A percentile compares a stretch with the other conserved stretches of the same genome.
These are phyloP conservation scores for Botrytis pseudocinerea DNA, from an alignment of 2,329 filamentous ascomycete genomes.

Conservation along the genomic window DNA sequence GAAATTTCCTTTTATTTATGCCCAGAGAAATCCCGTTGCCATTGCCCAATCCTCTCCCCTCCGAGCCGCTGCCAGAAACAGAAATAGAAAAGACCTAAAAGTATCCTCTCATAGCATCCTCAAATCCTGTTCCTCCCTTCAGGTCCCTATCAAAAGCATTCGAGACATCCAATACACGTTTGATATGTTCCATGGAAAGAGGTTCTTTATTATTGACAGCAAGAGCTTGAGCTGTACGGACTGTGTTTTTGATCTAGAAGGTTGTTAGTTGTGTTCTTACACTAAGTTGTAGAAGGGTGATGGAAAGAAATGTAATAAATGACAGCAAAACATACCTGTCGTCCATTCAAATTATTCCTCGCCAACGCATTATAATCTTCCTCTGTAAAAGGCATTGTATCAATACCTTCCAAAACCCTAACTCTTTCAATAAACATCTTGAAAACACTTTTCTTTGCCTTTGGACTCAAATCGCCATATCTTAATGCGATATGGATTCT, in stretches of 20 bases:
- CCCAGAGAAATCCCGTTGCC: background rate
- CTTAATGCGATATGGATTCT: conserved; percentile 79
- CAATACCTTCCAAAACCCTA: conserved; percentile 60
- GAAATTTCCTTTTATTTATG: conserved; percentile 2
- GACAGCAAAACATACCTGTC: conserved; percentile 52
- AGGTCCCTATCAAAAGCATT: conserved; percentile 82
- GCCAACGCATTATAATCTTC: conserved; percentile 67
- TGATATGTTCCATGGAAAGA: conserved; percentile 77
- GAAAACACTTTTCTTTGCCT: conserved; percentile 79
- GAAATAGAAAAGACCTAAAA: conserved; percentile 41
- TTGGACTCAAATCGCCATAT: conserved; percentile 71
- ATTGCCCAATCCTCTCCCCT: no score
- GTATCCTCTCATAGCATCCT: conserved; percentile 83
- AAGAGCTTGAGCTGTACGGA: conserved; percentile 79
- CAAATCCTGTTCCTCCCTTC: conserved; percentile 75
- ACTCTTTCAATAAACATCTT: conserved; percentile 79
- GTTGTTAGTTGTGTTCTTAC: background rate
- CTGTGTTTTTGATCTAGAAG: conserved; percentile 75
- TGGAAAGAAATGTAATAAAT: background rate
- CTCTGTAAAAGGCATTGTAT: conserved; percentile 62
- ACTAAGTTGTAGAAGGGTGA: background rate
- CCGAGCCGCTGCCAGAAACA: background rate
- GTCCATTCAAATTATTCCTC: conserved; percentile 67
- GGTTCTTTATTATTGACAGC: conserved; percentile 72
- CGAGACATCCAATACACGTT: conserved; percentile 79